Conservation (phyloP, 306 rosid species). For the Prunus padus region DNA sequence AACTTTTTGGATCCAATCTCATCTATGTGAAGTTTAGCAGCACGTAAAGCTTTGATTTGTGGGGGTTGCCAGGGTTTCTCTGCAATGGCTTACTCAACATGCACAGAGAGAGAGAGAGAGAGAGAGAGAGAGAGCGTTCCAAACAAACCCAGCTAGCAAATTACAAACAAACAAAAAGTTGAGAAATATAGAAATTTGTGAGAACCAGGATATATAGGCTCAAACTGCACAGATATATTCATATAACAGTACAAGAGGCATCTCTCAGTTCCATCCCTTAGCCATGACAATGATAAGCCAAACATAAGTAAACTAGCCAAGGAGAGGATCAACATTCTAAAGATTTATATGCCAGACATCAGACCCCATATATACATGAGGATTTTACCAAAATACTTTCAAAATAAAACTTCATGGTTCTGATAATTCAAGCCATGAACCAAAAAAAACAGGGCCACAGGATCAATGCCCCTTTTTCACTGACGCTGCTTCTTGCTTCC, state of each 20-base stretch:
- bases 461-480: background rate
- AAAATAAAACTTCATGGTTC: background rate
- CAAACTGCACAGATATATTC: background rate
- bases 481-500: conserved; percentile 4
- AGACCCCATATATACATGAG: background rate
- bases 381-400: background rate
- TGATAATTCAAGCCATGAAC: background rate
- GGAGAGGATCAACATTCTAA: background rate
- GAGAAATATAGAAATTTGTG: too few species aligned
- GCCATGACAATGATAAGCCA: too few species aligned
- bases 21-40: background rate
- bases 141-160: too few species aligned
- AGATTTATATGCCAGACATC: background rate
- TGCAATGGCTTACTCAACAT: background rate
- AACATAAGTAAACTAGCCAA: too few species aligned
- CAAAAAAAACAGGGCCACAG: background rate
- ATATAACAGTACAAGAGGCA: background rate
- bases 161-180: too few species aligned
- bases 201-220: background rate
- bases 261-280: too few species aligned
- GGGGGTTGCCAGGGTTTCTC: background rate
- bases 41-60: background rate
- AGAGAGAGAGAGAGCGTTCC: background rate
- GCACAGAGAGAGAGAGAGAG: background rate
- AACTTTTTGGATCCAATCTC: conserved; percentile 25